These are phyloP conservation scores for Ophiosphaerella narmari DNA, from an alignment of 2,329 filamentous ascomycete genomes.

Conservation along the genomic window DNA sequence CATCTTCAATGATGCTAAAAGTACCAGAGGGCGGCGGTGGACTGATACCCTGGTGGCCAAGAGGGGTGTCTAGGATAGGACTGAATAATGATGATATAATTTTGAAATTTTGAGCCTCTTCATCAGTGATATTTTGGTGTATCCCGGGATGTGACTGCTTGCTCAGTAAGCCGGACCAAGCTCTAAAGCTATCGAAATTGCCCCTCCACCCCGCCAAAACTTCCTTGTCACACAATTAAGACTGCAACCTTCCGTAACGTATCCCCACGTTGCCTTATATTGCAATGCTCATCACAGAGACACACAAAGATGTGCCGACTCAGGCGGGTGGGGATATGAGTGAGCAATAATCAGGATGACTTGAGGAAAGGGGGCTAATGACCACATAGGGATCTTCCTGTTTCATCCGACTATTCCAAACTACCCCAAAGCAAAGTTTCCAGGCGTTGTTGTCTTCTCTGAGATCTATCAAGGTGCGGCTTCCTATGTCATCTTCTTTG, in stretches of 20 bases:
- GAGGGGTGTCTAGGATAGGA: slow-evolving; percentile 16
- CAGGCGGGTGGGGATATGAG: slow-evolving; percentile 65
- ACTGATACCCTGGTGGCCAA: slow-evolving; percentile 12
- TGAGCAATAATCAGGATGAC: slow-evolving; percentile 34
- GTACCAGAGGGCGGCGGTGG: slow-evolving; percentile 7
- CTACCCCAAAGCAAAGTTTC: slow-evolving; percentile 88
- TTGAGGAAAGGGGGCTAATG: slow-evolving; percentile 2
- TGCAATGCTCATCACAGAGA: slow-evolving; percentile 60
- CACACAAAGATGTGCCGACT: slow-evolving; percentile 63
- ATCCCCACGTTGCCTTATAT: slow-evolving; percentile 43
- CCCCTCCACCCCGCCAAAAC: slow-evolving; percentile 22
- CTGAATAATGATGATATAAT: slow-evolving; percentile 7
- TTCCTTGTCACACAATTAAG: not conserved
- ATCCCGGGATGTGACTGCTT: not conserved
- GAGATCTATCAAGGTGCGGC: slow-evolving; percentile 89
- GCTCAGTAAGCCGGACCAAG: slow-evolving; percentile 12
- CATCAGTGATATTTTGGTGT: not conserved
- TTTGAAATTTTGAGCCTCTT: not conserved
- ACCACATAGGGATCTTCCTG: slow-evolving; percentile 74
- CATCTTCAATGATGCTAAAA: slow-evolving; percentile 7
- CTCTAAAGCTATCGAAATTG: slow-evolving; percentile 5
- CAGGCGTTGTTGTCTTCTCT: slow-evolving; percentile 84
- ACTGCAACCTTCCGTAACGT: not conserved
- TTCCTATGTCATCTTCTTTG: not conserved
- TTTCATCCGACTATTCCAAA: slow-evolving; percentile 85